Evolutionary conservation across 2,329 filamentous ascomycete species (phyloP).

Genomic region (Phyllosticta paracitricarpa): DNA sequence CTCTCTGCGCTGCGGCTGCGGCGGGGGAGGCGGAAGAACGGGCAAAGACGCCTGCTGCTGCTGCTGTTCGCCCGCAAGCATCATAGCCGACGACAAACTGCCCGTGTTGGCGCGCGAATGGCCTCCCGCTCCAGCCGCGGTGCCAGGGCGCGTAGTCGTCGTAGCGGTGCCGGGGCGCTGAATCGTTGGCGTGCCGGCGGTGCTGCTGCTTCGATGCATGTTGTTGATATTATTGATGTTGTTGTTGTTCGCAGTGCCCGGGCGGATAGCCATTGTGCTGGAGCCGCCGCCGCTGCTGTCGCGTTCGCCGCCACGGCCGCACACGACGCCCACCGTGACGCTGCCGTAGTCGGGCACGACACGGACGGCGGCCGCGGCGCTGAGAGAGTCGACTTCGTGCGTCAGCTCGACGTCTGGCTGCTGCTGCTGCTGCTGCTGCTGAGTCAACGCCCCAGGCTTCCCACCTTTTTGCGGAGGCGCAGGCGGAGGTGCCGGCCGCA

Average conservation of each 20-base stretch:
- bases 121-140: not conserved
- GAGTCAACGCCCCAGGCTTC: not conserved
- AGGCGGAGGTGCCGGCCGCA: slow-evolving; percentile 4
- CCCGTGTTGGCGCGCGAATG: not conserved
- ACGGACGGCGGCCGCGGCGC: slow-evolving; percentile 64
- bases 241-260: not conserved
- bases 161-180: not conserved
- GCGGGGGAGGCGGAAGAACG: not conserved
- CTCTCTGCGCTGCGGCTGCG: not conserved
- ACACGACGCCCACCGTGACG: slow-evolving; percentile 41
- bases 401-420: slow-evolving; percentile 26
- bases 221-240: not conserved
- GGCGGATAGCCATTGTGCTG: not conserved
- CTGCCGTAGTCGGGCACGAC: slow-evolving; percentile 62
- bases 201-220: not conserved
- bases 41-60: not conserved
- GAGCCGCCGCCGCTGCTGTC: not conserved
- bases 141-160: not conserved
- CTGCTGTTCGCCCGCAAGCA: not conserved
- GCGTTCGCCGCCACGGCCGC: not conserved
- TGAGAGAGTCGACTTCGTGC: slow-evolving; percentile 73
- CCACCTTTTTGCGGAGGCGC: slow-evolving; percentile 10
- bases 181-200: not conserved
- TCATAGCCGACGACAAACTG: not conserved
- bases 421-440: not conserved